Base-by-base conservation (phyloP, 805 yeast species). In the Yarrowia keelungensis region DNA sequence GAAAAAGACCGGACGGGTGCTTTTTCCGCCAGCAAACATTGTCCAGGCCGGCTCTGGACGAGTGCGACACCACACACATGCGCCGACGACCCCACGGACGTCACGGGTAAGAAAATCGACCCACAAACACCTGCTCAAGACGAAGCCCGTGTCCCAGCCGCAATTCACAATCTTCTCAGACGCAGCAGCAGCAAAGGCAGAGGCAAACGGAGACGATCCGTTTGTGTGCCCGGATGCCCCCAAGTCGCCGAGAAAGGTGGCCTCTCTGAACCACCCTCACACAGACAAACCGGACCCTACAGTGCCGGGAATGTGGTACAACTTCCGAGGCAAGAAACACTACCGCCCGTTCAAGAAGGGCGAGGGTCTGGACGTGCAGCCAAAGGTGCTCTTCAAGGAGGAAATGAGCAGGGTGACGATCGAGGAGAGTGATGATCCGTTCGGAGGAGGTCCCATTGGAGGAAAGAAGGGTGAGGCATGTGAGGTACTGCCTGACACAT, bases 321-420 rank as follows among this genome's bases (percentile, higher is more conserved):
- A 47, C 41, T 47, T 47, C 38, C 12, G 67, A 14, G 67, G 67
- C 22, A 62, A 62, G 47, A 62, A 62, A 26, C 54, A 47, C 38
- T 62, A 47, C 67, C 67, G 67, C 7, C 67, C 67, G 39, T 62
- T 62, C 56, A 62, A 62, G 38, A 22, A 47, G 54, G 67, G 56
- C 39, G 67, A 62, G 47, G 56, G 56, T 4, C 39, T 62, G 32
- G 67, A 62, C 26, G 16, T 62, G 19, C 19, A 38, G 56, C 67
- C 67, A 22, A 62, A 39, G 56, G 47, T 47, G 47, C 46, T 62
- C 26, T 62, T 62, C 39, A 14, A 62, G 47, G 67, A 62, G 45
- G 56, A 62, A 9, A 4, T 62, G 32, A 49, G 50, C 22, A 62
- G 15, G 16, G 22, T 8, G 32, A 19, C 11, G 36, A 11, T 43